Evolutionary conservation across 352 stramenopile species (phyloP).

Genomic region (Salisapilia sapeloensis): DNA sequence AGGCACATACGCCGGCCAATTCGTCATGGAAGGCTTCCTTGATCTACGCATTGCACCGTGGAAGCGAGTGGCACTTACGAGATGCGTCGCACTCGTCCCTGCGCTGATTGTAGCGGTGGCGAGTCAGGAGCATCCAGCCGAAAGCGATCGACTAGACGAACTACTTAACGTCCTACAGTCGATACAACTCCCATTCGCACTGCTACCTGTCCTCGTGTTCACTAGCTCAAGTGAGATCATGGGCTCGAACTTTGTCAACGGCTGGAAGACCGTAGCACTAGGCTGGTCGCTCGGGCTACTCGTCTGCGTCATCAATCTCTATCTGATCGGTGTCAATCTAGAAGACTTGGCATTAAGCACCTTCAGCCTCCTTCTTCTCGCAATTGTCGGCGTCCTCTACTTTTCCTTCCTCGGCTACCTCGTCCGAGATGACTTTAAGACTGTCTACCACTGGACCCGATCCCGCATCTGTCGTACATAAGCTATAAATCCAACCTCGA

Average conservation of each 20-base stretch:
- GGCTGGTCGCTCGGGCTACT: constrained; percentile 40
- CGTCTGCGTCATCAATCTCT: constrained; percentile 65
- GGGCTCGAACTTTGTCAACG: constrained; percentile 51
- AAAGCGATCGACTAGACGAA: constrained; percentile 81
- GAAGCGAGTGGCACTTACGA: constrained; percentile 72
- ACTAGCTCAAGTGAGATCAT: constrained; percentile 66
- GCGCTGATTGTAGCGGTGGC: constrained; percentile 77
- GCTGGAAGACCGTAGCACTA: constrained; percentile 12
- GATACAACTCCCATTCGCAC: constrained; percentile 84
- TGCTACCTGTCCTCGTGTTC: constrained; percentile 81
- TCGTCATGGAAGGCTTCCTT: constrained; percentile 93
- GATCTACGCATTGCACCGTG: constrained; percentile 6
- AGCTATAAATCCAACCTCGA: too few relatives aligned
- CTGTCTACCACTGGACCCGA: constrained; percentile 13
- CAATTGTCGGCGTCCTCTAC: constrained; percentile 22
- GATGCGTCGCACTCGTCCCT: constrained; percentile 83
- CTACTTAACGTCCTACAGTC: constrained; percentile 86
- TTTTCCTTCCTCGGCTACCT: constrained; percentile 65
- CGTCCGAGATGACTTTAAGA: constrained; percentile 15
- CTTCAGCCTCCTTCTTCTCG: constrained; percentile 12
- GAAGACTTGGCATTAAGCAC: constrained; percentile 20
- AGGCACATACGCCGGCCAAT: constrained; percentile 93
- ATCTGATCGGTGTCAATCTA: constrained; percentile 54
- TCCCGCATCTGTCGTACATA: too few relatives aligned
- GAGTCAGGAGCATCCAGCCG: constrained; percentile 56